These are phyloP conservation scores for Diaporthe velutina DNA, from an alignment of 2,329 filamentous ascomycete genomes.

Conservation along the genomic window DNA sequence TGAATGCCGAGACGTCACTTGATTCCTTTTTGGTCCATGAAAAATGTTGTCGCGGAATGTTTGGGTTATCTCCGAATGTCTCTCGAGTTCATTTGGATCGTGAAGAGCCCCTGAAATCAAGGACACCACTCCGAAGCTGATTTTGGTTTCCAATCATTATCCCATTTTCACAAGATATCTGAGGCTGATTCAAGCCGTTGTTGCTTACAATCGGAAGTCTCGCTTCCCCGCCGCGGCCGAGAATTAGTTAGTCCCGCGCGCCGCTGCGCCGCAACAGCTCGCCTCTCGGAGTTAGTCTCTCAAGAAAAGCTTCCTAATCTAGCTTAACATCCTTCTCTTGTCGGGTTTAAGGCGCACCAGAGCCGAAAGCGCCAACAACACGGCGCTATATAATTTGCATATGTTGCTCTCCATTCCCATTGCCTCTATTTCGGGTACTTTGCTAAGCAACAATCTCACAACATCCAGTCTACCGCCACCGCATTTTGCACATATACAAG, in stretches of 20 bases:
- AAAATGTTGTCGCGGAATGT: not conserved
- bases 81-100: not conserved
- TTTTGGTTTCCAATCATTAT: not conserved
- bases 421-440: not conserved
- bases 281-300: constrained; percentile 13
- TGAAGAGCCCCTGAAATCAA: not conserved
- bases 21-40: not conserved
- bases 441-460: not conserved
- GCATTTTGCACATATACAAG: not conserved
- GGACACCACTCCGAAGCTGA: not conserved
- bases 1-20: not conserved
- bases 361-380: not conserved
- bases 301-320: not conserved
- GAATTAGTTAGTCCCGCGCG: not conserved
- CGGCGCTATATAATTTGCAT: not conserved
- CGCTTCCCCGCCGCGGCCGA: not conserved
- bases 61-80: not conserved
- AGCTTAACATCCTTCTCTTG: not conserved
- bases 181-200: not conserved
- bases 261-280: not conserved
- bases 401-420: not conserved
- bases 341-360: not conserved
- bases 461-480: not conserved
- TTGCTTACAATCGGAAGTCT: not conserved
- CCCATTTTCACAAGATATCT: not conserved